Percentiles rank a stretch among this genome's conserved stretches.
These are phyloP conservation scores for Vanrija sp. DNA, from an alignment of 1,284 basidiomycete species.

Conservation along the genomic window DNA sequence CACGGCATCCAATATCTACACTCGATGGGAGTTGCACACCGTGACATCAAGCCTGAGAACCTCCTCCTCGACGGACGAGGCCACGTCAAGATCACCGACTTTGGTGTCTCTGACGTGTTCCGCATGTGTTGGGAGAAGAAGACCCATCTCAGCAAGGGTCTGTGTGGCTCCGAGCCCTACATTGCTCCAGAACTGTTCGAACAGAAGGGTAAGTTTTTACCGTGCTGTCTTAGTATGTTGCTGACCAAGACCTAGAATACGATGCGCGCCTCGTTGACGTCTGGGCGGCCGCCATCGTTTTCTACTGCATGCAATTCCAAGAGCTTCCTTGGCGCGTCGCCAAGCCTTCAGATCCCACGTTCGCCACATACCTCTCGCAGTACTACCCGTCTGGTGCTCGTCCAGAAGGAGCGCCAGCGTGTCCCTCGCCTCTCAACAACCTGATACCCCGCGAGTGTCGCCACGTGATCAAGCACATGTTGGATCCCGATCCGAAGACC, in stretches of 20 bases:
- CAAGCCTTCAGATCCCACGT: slow-evolving; percentile 76
- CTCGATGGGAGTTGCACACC: slow-evolving; percentile 90
- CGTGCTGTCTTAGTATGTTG: no score
- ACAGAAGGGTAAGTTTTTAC: slow-evolving; percentile 75
- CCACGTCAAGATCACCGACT: slow-evolving; percentile 98
- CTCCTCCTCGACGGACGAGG: slow-evolving; percentile 88
- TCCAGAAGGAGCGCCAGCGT: slow-evolving; percentile 16
- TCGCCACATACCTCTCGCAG: slow-evolving; percentile 72
- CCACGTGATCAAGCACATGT: slow-evolving; percentile 83
- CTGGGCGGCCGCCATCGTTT: slow-evolving; percentile 95
- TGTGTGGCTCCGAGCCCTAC: slow-evolving; percentile 97
- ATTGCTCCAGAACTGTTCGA: slow-evolving; percentile 98
- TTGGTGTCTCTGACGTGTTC: slow-evolving; percentile 97
- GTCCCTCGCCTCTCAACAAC: slow-evolving; percentile 63
- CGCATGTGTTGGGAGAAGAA: slow-evolving; percentile 97
- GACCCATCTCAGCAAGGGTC: slow-evolving; percentile 92
- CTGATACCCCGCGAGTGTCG: slow-evolving; percentile 82
- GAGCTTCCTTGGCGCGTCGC: slow-evolving; percentile 97
- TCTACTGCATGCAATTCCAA: slow-evolving; percentile 97
- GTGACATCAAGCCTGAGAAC: slow-evolving; percentile 98
- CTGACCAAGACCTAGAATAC: slow-evolving; percentile 63
- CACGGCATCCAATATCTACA: slow-evolving; percentile 66
- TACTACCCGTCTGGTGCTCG: slow-evolving; percentile 48
- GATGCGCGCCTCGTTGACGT: slow-evolving; percentile 96
- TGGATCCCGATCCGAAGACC: slow-evolving; percentile 86